Percentiles rank a stretch among this genome's conserved stretches.
These are phyloP conservation scores for Solanum chiquidenum DNA, from an alignment of 257 asterid genomes.

Conservation along the genomic window DNA sequence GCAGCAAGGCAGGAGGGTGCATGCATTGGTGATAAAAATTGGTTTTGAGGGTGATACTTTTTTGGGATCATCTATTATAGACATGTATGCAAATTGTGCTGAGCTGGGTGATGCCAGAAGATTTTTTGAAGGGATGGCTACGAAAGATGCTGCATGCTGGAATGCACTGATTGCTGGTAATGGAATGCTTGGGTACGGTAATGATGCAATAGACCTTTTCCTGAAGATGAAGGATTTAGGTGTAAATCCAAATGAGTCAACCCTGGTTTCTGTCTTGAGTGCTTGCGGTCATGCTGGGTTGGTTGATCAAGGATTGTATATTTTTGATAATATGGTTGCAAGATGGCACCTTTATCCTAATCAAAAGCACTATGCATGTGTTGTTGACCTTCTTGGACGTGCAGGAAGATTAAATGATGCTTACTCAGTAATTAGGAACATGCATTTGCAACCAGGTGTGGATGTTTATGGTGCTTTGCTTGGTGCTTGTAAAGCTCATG, in stretches of 20 bases:
- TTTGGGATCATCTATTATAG: constrained; percentile 41
- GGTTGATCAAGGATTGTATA: constrained; percentile 38
- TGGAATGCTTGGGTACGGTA: constrained; percentile 38
- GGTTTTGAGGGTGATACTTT: constrained; percentile 36
- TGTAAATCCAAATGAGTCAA: constrained; percentile 31
- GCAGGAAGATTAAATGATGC: constrained; percentile 43
- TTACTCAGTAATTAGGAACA: constrained; percentile 21
- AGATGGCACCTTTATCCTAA: constrained; percentile 27
- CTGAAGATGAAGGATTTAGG: constrained; percentile 23
- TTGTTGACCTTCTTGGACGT: constrained; percentile 52
- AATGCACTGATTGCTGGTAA: constrained; percentile 48
- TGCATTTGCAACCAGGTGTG: constrained; percentile 20
- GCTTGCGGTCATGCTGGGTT: constrained; percentile 49
- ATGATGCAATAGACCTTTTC: constrained; percentile 27
- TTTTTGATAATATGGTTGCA: constrained; percentile 31
- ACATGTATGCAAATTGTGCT: constrained; percentile 51
- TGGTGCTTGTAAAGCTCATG: constrained; percentile 34
- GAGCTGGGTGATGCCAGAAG: constrained; percentile 17
- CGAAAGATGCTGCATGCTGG: constrained; percentile 49
- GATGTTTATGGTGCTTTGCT: constrained; percentile 38
- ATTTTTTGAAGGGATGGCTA: constrained; percentile 25
- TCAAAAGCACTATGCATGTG: constrained; percentile 45
- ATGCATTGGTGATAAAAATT: constrained; percentile 28
- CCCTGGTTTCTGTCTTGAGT: constrained; percentile 34
- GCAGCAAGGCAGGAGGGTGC: constrained; percentile 45